These are phyloP conservation scores for Trametes maxima DNA, from an alignment of 768 basidiomycete genomes.

Conservation along the genomic window DNA sequence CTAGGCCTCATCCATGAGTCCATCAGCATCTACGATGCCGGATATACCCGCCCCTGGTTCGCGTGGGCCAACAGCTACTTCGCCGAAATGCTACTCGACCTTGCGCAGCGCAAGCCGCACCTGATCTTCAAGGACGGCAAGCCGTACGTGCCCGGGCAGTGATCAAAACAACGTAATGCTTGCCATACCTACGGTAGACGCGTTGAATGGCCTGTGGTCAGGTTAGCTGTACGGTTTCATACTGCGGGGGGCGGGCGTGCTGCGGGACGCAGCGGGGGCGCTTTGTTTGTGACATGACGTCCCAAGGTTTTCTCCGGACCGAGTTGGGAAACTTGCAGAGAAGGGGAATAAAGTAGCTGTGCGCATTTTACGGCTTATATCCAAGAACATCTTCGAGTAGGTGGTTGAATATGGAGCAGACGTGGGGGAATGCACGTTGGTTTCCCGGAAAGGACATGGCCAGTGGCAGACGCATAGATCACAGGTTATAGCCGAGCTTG, in stretches of 20 bases:
- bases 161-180: not conserved
- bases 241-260: conserved; percentile 4
- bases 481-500: conserved; percentile 17
- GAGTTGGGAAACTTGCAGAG: not conserved
- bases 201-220: conserved; percentile 6
- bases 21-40: conserved; percentile 58
- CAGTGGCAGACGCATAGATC: not conserved
- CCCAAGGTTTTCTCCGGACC: not conserved
- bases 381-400: not conserved
- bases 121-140: conserved; percentile 59
- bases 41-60: conserved; percentile 76
- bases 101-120: conserved; percentile 72
- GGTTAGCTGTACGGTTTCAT: conserved; percentile 1
- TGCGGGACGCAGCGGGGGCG: not conserved
- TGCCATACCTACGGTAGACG: not conserved
- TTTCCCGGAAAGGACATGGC: conserved; percentile 1
- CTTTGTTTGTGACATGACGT: not conserved
- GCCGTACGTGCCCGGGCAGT: conserved; percentile 59
- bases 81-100: conserved; percentile 78
- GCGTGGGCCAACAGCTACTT: conserved; percentile 87
- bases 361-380: not conserved
- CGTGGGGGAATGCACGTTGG: not conserved
- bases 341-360: not conserved
- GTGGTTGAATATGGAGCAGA: not conserved
- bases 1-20: conserved; percentile 83